Evolutionary conservation across 441 rosid genomes (phyloP), one percentile per base, ranked within the genome.

Genomic region (Breynia disticha): DNA sequence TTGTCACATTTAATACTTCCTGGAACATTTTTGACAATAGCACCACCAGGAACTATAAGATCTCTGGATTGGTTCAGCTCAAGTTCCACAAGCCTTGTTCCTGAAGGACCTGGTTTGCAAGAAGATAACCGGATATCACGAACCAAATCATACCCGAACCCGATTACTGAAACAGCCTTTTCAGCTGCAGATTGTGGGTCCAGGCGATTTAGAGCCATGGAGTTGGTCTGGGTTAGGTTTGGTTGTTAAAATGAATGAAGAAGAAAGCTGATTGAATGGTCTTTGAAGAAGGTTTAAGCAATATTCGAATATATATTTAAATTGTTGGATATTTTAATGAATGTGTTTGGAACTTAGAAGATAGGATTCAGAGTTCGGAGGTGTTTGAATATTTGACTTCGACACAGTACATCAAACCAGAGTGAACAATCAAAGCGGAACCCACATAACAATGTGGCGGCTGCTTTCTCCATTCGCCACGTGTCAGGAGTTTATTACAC

Each of bases 101-200:
- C 80, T 12, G 66, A 58, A 19, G 84, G 77, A 16, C 76, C 66
- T 7, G 80, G 17, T 63, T 74, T 82, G 70, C 95, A 84, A 9
- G 81, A 56, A 2, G 84, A 74, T 46, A 91, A 53, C 48, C 90
- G 70, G 55, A 84, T 14, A 51, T 91, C 98, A n/a, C 11, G 32
- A 42, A 69, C 41, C 50, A 91, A 74, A 66, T 91, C 91, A 64
- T 76, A 88, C 5, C 98, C 98, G 59, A 64, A 72, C 19, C 98
- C 98, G 67, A 91, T 78, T 35, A 73, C 95, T 0, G 95, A 82
- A 2, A 91, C 95, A 0, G 95, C 94, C 74, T 64, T 79, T 72
- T 91, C 84, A 2, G 91, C 96, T 37, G 91, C 94, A 18, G 85
- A 72, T 48, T 76, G 81, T 0, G 95, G 77, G 68, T 79, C 76